phyloP scores from a whole-genome alignment of 2,329 filamentous ascomycete species.

The Pochonia chlamydosporia region DNA sequence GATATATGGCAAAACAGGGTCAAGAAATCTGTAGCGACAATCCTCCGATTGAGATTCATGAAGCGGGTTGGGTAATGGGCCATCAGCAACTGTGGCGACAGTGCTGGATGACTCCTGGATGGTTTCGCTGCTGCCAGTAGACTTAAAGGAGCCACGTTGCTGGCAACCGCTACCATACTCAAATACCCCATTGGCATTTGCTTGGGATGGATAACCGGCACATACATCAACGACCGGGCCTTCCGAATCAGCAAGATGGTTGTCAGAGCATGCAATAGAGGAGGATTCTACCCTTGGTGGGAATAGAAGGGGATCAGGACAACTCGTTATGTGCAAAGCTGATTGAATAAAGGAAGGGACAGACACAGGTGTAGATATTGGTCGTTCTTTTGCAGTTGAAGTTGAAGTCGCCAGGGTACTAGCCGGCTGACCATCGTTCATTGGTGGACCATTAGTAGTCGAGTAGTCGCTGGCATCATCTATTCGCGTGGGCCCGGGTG shows the following conservation, averaged over 20 bases:
- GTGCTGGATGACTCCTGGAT: slow-evolving; percentile 14
- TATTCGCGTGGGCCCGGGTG: not conserved
- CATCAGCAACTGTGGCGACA: slow-evolving; percentile 11
- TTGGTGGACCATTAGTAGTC: not conserved
- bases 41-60: slow-evolving; percentile 21
- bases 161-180: slow-evolving; percentile 4
- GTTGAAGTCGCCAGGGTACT: not conserved
- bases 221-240: slow-evolving; percentile 21
- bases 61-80: slow-evolving; percentile 15
- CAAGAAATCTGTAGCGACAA: slow-evolving; percentile 34
- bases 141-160: slow-evolving; percentile 14
- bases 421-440: not conserved
- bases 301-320: not conserved
- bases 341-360: slow-evolving; percentile 17
- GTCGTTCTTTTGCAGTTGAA: not conserved
- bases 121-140: slow-evolving; percentile 11
- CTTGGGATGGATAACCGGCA: slow-evolving; percentile 21
- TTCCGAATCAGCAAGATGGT: slow-evolving; percentile 14
- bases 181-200: slow-evolving; percentile 7
- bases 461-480: not conserved
- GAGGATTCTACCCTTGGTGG: slow-evolving; percentile 3
- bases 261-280: slow-evolving; percentile 5
- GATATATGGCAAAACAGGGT: slow-evolving; percentile 33
- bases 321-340: slow-evolving; percentile 9
- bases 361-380: slow-evolving; percentile 11